Evolutionary conservation across 1,139 yeast genomes (phyloP).

Genomic region (Torulaspora pretoriensis): DNA sequence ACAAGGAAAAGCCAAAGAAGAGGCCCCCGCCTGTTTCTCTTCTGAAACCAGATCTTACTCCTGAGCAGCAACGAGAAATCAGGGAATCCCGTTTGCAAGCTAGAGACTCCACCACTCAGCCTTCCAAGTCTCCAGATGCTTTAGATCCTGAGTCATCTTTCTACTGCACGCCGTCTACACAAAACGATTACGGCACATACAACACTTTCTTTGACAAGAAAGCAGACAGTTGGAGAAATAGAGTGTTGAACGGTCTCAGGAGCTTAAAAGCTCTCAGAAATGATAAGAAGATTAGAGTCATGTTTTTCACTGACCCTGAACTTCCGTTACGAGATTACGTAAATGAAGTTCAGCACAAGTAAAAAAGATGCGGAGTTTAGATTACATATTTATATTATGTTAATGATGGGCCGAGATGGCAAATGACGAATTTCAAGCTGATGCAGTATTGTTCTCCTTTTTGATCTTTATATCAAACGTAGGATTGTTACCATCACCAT

Average conservation of each 20-base stretch:
- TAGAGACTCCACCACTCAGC: slow-evolving; percentile 6
- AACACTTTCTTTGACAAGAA: slow-evolving; percentile 37
- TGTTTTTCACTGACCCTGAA: slow-evolving; percentile 33
- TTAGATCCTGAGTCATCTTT: slow-evolving; percentile 12
- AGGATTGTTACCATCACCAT: slow-evolving; percentile 42
- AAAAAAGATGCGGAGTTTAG: neutral
- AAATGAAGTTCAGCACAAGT: slow-evolving; percentile 7
- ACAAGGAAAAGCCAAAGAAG: neutral
- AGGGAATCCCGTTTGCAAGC: slow-evolving; percentile 15
- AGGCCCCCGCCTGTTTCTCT: slow-evolving; percentile 21
- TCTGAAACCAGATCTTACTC: slow-evolving; percentile 14
- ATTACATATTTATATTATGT: slow-evolving; percentile 8
- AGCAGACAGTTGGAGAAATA: slow-evolving; percentile 42
- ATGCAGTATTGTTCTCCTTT: slow-evolving; percentile 16
- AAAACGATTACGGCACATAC: slow-evolving; percentile 29
- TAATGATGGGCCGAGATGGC: slow-evolving; percentile 3
- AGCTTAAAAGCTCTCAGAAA: slow-evolving; percentile 24
- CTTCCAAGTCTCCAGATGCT: slow-evolving; percentile 8
- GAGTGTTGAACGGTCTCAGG: slow-evolving; percentile 38
- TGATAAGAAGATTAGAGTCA: slow-evolving; percentile 20
- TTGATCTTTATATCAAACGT: slow-evolving; percentile 31
- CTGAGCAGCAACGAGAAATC: slow-evolving; percentile 17
- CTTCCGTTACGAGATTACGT: slow-evolving; percentile 28
- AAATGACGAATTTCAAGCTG: slow-evolving; percentile 16
- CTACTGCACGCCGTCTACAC: slow-evolving; percentile 27